These are phyloP conservation scores for Agapanthus africanus DNA, from an alignment of 106 monocot species.

Conservation along the genomic window DNA sequence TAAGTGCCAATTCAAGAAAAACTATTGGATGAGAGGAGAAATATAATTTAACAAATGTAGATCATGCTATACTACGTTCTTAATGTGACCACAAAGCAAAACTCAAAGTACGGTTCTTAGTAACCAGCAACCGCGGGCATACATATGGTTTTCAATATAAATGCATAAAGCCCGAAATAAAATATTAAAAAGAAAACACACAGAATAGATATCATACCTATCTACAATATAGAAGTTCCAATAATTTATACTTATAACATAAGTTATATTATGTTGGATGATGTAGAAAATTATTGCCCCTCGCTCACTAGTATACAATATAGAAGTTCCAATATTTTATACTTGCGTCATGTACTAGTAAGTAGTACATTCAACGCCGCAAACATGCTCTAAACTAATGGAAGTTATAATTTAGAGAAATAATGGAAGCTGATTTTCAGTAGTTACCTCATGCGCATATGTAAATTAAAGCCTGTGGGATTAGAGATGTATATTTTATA, in stretches of 20 bases:
- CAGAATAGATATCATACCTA: background rate
- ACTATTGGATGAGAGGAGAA: background rate
- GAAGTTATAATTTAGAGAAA: background rate
- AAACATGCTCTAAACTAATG: background rate
- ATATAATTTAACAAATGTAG: too few relatives aligned
- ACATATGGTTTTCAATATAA: background rate
- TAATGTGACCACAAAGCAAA: too few relatives aligned
- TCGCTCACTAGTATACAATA: too few relatives aligned
- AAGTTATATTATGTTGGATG: too few relatives aligned
- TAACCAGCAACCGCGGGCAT: background rate
- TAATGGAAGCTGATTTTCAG: background rate
- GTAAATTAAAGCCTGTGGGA: background rate
- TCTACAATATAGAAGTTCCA: too few relatives aligned
- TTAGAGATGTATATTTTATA: background rate
- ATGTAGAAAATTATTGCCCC: too few relatives aligned
- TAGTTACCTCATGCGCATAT: background rate
- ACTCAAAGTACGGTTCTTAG: too few relatives aligned
- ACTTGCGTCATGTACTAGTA: too few relatives aligned
- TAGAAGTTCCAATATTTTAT: too few relatives aligned
- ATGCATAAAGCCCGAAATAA: background rate
- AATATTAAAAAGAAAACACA: background rate
- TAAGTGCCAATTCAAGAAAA: conserved; percentile 10
- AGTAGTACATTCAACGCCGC: too few relatives aligned
- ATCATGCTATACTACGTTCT: background rate
- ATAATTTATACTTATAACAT: too few relatives aligned